Conservation (phyloP, 177 flowering plant species). For the Telopea speciosissima region DNA sequence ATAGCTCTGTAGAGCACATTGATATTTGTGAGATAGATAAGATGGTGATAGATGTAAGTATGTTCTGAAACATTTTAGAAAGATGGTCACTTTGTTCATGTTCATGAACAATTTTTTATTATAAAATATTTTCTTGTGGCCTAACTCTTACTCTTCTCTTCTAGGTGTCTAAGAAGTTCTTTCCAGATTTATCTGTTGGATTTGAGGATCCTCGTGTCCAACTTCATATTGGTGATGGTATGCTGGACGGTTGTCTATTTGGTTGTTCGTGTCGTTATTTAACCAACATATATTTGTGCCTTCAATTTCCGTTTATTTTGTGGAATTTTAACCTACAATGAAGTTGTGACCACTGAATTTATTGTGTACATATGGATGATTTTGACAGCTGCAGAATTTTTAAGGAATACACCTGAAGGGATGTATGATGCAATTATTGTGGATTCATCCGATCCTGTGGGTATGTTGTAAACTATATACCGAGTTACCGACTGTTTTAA, state of each 20-base stretch:
- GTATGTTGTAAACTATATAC: constrained; percentile 34
- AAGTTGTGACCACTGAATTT: neutral
- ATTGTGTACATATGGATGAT: constrained; percentile 6
- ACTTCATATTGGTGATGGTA: constrained; percentile 98
- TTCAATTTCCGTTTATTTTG: neutral
- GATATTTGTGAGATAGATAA: constrained; percentile 97
- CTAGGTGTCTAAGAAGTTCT: constrained; percentile 74
- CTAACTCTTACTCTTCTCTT: neutral
- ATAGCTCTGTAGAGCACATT: constrained; percentile 73
- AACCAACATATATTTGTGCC: neutral
- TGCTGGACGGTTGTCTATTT: neutral
- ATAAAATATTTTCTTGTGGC: neutral
- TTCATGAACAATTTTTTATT: neutral
- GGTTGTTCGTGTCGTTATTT: neutral
- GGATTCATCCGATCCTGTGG: constrained; percentile 98
- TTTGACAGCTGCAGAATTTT: constrained; percentile 69
- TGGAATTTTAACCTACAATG: neutral
- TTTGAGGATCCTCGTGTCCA: constrained; percentile 94
- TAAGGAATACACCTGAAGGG: constrained; percentile 56
- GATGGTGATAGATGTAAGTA: constrained; percentile 90
- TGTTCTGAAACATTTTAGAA: neutral
- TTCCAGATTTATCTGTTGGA: constrained; percentile 80
- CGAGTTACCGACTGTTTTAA: neutral
- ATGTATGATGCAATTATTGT: constrained; percentile 93
- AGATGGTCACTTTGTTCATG: neutral